Evolutionary conservation across 1,284 basidiomycete genomes (phyloP), one percentile per base, ranked within the genome.

Genomic region (Ceratobasidium sp.): DNA sequence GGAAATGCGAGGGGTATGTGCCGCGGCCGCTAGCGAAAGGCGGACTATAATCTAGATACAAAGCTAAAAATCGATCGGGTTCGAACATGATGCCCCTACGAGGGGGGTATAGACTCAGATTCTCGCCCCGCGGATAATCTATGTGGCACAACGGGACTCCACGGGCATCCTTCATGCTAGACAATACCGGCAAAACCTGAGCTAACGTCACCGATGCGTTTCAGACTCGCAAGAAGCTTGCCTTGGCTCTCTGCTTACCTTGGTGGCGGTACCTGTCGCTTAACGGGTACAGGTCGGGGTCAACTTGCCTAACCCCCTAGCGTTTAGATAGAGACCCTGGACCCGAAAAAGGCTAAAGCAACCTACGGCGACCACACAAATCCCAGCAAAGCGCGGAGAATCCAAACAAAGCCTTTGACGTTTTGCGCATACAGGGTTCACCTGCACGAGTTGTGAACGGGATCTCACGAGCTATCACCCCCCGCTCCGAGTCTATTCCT

Each of bases 21-120:
- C 46, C 60, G 43, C 57, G 28, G 18, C n/a, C 23, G 43, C 55
- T 4, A 28, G 59, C 36, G 14, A 36, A 41, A 18, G 52, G 18
- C 48, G 21, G 48, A 26, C 50, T 28, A 55, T 57, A 45, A 36
- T n/a, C n/a, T n/a, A n/a, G n/a, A n/a, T n/a, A n/a, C n/a, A n/a
- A 65, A 57, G 64, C 46, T 45, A 69, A 69, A 57, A 69, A 14
- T 30, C 26, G 45, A 52, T 39, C 52, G 36, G 39, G n/a, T 57
- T 41, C 52, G 48, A 43, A 69, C 62, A 46, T 65, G 62, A 69
- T 69, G 52, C 21, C 52, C 50, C 64, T 65, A 28, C 52, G 52
- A 30, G 14, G 12, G n/a, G 57, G 18, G 36, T 39, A 52, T 30
- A 32, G 26, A 69, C 52, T 57, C 50, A 69, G 52, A 69, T n/a